phyloP scores from a whole-genome alignment of 805 yeast species.

The Starmerella riodocensis region DNA sequence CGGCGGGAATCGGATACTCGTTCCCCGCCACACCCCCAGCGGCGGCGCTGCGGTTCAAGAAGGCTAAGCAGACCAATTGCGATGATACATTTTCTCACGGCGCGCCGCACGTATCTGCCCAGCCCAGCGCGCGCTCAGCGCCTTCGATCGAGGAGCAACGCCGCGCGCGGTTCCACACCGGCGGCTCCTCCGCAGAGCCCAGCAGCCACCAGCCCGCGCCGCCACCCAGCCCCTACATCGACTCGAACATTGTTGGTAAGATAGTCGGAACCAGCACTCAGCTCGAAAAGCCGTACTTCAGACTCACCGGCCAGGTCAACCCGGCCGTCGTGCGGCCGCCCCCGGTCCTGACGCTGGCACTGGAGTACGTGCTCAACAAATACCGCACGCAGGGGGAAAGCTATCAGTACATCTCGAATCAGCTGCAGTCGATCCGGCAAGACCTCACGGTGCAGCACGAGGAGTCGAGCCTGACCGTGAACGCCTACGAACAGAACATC shows the following conservation, averaged over 20 bases:
- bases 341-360: slow-evolving; percentile 43
- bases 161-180: slow-evolving; percentile 3
- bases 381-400: slow-evolving; percentile 36
- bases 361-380: slow-evolving; percentile 40
- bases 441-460: slow-evolving; percentile 87
- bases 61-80: too few relatives aligned
- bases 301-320: slow-evolving; percentile 85
- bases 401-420: slow-evolving; percentile 74
- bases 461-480: slow-evolving; percentile 58
- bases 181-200: too few relatives aligned
- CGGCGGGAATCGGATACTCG: too few relatives aligned
- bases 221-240: slow-evolving; percentile 14
- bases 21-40: too few relatives aligned
- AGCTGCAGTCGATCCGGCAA: slow-evolving; percentile 82
- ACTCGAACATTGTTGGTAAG: slow-evolving; percentile 15
- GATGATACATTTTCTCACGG: too few relatives aligned
- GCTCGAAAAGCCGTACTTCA: slow-evolving; percentile 64
- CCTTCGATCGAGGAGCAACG: background rate
- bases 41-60: too few relatives aligned
- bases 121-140: too few relatives aligned
- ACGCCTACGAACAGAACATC: slow-evolving; percentile 76
- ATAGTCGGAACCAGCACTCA: slow-evolving; percentile 51
- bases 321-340: slow-evolving; percentile 73
- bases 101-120: too few relatives aligned
- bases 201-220: too few relatives aligned